Conservation (phyloP, 2,329 filamentous ascomycete species). For the Hymenoscyphus fraxineus region DNA sequence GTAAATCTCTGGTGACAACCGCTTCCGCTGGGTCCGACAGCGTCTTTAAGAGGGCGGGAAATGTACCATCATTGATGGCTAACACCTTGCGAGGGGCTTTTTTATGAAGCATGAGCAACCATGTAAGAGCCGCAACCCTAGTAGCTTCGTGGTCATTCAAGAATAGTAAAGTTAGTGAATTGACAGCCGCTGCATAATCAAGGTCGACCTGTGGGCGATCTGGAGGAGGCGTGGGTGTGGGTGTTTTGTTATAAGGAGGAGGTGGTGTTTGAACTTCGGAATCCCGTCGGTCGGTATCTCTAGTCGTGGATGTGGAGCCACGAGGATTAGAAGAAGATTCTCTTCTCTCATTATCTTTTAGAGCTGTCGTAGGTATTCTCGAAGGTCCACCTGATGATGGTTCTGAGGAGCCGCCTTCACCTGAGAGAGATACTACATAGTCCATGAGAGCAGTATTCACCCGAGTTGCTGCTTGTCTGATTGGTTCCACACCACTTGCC, state of each 20-base stretch:
- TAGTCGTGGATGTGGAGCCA: slow-evolving; percentile 39
- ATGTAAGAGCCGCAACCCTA: slow-evolving; percentile 85
- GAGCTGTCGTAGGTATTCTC: slow-evolving; percentile 41
- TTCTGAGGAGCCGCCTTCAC: slow-evolving; percentile 49
- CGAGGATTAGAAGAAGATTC: slow-evolving; percentile 33
- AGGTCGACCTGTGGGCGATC: slow-evolving; percentile 61
- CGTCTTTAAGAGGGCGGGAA: slow-evolving; percentile 92
- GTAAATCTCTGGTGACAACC: slow-evolving; percentile 90
- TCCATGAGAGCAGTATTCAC: slow-evolving; percentile 91
- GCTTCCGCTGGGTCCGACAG: slow-evolving; percentile 92
- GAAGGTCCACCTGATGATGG: slow-evolving; percentile 38
- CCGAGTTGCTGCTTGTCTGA: slow-evolving; percentile 80
- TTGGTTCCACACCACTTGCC: slow-evolving; percentile 85
- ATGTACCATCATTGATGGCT: slow-evolving; percentile 95
- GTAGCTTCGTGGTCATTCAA: slow-evolving; percentile 96
- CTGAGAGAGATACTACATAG: slow-evolving; percentile 86
- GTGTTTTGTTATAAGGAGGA: slow-evolving; percentile 31
- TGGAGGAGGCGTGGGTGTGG: slow-evolving; percentile 40
- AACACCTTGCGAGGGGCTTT: slow-evolving; percentile 92
- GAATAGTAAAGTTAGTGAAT: slow-evolving; percentile 87
- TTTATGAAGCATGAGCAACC: slow-evolving; percentile 95
- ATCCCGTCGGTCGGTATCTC: slow-evolving; percentile 51
- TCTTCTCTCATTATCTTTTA: slow-evolving; percentile 34
- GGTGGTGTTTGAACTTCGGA: slow-evolving; percentile 50
- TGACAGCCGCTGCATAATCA: slow-evolving; percentile 95